Evolutionary conservation across 176 grass and related monocot genomes (phyloP).

Genomic region (Carex parvula): DNA sequence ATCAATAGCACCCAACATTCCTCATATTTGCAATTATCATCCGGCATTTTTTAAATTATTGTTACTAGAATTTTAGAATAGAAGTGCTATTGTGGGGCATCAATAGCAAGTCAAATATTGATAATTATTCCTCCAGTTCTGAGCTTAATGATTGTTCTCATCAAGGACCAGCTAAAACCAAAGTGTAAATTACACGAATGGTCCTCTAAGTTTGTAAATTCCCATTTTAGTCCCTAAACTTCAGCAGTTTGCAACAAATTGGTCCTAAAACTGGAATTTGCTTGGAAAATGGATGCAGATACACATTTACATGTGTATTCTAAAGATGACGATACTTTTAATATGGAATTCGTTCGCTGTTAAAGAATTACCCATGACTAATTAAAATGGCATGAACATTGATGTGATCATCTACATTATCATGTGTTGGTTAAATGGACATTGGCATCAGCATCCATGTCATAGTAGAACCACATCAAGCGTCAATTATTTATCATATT

Average conservation of each 20-base stretch:
- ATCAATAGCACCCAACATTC: not conserved
- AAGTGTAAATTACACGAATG: not conserved
- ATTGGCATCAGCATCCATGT: not conserved
- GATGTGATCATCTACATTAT: not conserved
- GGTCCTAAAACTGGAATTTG: not conserved
- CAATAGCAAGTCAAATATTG: not conserved
- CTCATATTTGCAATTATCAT: conserved; percentile 1
- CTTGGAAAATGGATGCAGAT: not conserved
- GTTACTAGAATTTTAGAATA: not conserved
- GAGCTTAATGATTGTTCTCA: not conserved
- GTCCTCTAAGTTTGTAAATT: not conserved
- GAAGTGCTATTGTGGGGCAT: not conserved
- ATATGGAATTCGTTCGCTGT: too few relatives aligned
- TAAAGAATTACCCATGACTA: not conserved
- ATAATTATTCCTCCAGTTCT: not conserved
- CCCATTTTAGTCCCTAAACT: not conserved
- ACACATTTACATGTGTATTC: not conserved
- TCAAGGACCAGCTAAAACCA: not conserved
- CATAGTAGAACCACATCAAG: not conserved
- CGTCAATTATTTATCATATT: not conserved
- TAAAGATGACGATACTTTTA: not conserved
- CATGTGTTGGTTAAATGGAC: not conserved
- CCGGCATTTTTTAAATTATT: not conserved
- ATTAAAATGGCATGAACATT: not conserved
- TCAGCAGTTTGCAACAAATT: too few relatives aligned